Evolutionary conservation across 1,284 basidiomycete species (phyloP).

Genomic region (Sporisorium iseilematis-ciliati): DNA sequence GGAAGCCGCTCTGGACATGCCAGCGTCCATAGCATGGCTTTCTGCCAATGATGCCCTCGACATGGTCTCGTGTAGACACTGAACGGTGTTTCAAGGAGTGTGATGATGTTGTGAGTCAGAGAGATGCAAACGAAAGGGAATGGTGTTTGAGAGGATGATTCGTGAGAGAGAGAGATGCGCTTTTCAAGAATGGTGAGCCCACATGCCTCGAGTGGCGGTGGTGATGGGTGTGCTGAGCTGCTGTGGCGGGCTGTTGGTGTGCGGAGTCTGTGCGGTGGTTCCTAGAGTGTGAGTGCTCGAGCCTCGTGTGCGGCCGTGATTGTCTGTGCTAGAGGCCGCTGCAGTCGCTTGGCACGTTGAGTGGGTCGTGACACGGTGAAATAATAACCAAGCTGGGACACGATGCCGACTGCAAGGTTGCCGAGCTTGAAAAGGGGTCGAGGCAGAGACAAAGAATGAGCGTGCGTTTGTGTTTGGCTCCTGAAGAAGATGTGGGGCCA

Average conservation of each 20-base stretch:
- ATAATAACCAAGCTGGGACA: not conserved
- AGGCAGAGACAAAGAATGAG: not conserved
- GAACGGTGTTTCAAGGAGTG: not conserved
- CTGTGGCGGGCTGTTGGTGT: not conserved
- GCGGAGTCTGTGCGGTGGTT: not conserved
- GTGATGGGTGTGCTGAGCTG: not conserved
- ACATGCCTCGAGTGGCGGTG: conserved; percentile 1
- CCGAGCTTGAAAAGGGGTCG: not conserved
- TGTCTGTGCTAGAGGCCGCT: not conserved
- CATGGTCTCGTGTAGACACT: conserved; percentile 6
- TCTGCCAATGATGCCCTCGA: conserved; percentile 19
- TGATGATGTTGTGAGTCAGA: not conserved
- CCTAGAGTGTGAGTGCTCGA: not conserved
- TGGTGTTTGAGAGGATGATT: not conserved
- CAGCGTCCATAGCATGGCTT: conserved; percentile 26
- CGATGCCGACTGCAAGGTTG: not conserved
- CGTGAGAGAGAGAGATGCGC: not conserved
- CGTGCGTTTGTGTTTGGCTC: not conserved
- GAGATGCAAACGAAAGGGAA: not conserved
- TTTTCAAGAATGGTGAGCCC: conserved; percentile 1
- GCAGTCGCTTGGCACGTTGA: not conserved
- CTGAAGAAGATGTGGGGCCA: not conserved
- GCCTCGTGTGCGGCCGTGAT: not conserved
- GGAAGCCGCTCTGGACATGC: conserved; percentile 32
- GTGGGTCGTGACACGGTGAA: not conserved